These are phyloP conservation scores for Pseudogymnoascus sp. DNA, from an alignment of 2,329 filamentous ascomycete species.

Conservation along the genomic window DNA sequence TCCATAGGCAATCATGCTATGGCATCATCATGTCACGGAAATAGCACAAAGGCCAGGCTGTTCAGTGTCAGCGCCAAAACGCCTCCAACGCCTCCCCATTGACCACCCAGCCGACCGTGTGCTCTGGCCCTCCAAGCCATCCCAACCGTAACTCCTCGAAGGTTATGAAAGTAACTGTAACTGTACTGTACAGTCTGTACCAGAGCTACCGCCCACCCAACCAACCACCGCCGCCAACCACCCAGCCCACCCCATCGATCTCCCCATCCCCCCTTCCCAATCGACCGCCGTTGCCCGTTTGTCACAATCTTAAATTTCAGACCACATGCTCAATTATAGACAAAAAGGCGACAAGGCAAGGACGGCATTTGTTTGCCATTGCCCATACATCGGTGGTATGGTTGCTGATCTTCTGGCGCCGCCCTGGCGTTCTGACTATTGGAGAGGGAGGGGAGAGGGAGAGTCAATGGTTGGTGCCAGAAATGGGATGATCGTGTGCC, in stretches of 20 bases:
- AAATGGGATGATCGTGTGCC: slow-evolving; percentile 1
- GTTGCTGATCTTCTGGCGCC: background rate
- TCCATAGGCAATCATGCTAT: background rate
- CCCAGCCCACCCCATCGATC: background rate
- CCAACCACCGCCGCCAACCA: background rate
- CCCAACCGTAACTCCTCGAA: too few relatives aligned
- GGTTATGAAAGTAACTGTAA: too few relatives aligned
- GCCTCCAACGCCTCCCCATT: background rate
- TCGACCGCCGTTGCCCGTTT: background rate
- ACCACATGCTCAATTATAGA: background rate
- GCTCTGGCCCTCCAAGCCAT: too few relatives aligned
- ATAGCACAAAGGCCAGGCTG: slow-evolving; percentile 1
- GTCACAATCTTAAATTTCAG: slow-evolving; percentile 3
- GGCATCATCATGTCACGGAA: background rate
- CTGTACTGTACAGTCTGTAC: too few relatives aligned
- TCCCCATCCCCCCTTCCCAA: background rate
- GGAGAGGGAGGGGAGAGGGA: too few relatives aligned
- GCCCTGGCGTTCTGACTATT: background rate
- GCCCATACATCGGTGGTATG: background rate
- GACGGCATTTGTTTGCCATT: background rate
- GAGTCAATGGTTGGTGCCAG: background rate
- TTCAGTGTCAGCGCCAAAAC: background rate
- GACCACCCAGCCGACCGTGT: slow-evolving; percentile 4
- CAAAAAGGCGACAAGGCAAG: background rate
- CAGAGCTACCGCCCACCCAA: background rate